Evolutionary conservation across 2,329 filamentous ascomycete species (phyloP), one percentile per base, ranked within the genome.

Genomic region (Colletotrichum trifolii): DNA sequence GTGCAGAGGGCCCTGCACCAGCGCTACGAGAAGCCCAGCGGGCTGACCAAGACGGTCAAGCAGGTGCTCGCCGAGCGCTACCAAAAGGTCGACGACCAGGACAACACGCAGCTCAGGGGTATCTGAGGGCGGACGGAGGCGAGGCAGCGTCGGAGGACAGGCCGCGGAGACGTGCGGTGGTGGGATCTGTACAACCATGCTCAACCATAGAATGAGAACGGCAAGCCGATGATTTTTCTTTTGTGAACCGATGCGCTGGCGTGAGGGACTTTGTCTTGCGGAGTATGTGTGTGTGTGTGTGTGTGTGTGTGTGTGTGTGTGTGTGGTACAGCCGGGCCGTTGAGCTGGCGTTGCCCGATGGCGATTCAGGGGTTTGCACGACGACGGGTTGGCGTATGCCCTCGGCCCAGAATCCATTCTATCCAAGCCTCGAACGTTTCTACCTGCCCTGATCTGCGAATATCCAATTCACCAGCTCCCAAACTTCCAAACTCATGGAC

Each of bases 11-110:
- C 85, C 9, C 76, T 85, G 65, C 76, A 80, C 60, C 78, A 87
- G 75, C 78, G 86, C 54, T 89, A 82, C 68, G 77, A 83, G 73
- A 80, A 78, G 68, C 71, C 77, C 46, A 72, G 73, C 12, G 73
- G 72, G 58, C 72, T 81, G 68, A 77, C 80, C 65, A 83, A 83
- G 76, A 83, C 79, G 49, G 82, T 85, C 17, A 80, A 85, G 67
- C 82, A 88, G 72, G 78, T 81, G 46, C 74, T 89, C 56, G 80
- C 77, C 53, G 84, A 88, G 72, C 78, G 87, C 70, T 89, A 89
- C 71, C 80, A 73, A 69, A 82, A 81, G 1, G 74, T 85, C 64
- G 79, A 81, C 46, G 69, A 80, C 72, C 77, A 79, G 70, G 80
- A 84, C 66, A 80, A 81, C 64, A 77, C 79, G 35, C 74, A 78